phyloP scores from a whole-genome alignment of 2,329 filamentous ascomycete genomes.

The Xylariaceae sp. region DNA sequence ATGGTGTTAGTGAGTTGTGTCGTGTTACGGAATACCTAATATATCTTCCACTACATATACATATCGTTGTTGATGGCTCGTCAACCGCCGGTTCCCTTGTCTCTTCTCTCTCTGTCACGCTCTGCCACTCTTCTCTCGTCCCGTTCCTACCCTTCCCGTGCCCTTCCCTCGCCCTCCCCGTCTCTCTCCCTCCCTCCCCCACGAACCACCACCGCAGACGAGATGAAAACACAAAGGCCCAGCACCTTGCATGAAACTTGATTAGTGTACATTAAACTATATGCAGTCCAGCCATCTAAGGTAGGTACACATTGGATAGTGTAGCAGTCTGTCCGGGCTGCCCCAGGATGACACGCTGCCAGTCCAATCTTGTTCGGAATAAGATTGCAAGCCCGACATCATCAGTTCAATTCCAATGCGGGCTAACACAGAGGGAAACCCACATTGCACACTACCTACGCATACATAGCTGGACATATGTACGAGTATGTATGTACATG shows the following conservation, averaged over 20 bases:
- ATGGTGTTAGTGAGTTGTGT: too few relatives aligned
- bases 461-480: too few relatives aligned
- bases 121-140: too few relatives aligned
- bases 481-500: too few relatives aligned
- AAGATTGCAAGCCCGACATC: not conserved
- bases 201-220: not conserved
- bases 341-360: not conserved
- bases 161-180: too few relatives aligned
- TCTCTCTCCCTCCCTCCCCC: not conserved
- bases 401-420: not conserved
- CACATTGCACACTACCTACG: not conserved
- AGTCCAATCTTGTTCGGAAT: not conserved
- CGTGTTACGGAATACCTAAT: too few relatives aligned
- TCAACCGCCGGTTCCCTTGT: too few relatives aligned
- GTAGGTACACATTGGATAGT: not conserved
- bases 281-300: not conserved
- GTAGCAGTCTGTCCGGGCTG: not conserved
- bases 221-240: too few relatives aligned
- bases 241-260: not conserved
- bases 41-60: too few relatives aligned
- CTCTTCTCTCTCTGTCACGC: too few relatives aligned
- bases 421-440: not conserved
- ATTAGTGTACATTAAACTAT: not conserved
- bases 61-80: too few relatives aligned
- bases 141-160: too few relatives aligned